Conservation (phyloP, 805 yeast species). For the Hanseniaspora lachancei region DNA sequence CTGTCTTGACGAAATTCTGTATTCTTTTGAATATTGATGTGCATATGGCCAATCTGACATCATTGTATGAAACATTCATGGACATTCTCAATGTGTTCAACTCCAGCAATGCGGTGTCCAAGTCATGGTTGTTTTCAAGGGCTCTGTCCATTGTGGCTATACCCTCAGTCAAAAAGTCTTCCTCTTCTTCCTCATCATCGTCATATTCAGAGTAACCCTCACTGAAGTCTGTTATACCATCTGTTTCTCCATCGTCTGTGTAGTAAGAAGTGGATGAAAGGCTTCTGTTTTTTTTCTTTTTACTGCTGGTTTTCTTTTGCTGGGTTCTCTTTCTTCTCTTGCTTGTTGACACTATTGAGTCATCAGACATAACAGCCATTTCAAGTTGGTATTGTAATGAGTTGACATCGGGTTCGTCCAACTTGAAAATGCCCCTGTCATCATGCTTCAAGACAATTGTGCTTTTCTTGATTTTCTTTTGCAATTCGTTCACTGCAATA, state of each 20-base stretch:
- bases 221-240: constrained; percentile 56
- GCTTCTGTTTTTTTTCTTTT: constrained; percentile 34
- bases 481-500: constrained; percentile 10
- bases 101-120: constrained; percentile 85
- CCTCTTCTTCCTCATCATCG: constrained; percentile 37
- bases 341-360: constrained; percentile 41
- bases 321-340: constrained; percentile 22
- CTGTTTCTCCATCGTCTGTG: constrained; percentile 40
- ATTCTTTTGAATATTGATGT: constrained; percentile 59
- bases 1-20: constrained; percentile 61
- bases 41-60: constrained; percentile 72
- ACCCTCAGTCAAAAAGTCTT: constrained; percentile 79
- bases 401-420: constrained; percentile 25
- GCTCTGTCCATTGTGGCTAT: constrained; percentile 86
- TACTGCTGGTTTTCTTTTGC: constrained; percentile 1
- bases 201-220: constrained; percentile 19
- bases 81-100: constrained; percentile 93
- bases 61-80: constrained; percentile 89
- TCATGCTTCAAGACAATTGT: not conserved
- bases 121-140: constrained; percentile 78
- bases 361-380: constrained; percentile 42
- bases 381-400: constrained; percentile 35
- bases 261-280: constrained; percentile 30
- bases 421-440: constrained; percentile 21
- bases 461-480: constrained; percentile 9